Base-by-base conservation (phyloP, 179 eudicot genomes). In the Silene coronaria region DNA sequence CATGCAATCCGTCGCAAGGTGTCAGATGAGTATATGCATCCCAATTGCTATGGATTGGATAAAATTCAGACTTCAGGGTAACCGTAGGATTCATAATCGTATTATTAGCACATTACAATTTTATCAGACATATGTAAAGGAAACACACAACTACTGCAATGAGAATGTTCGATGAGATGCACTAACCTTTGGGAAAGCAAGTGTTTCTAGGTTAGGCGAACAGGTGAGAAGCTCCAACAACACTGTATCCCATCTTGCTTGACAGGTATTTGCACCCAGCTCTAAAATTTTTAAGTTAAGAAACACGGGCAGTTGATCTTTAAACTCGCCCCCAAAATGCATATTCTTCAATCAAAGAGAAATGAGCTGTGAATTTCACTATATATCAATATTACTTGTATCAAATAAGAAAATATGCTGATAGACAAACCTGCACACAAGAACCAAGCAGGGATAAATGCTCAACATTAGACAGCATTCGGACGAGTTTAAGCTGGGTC, bases 161-260 rank as follows among this genome's bases (percentile, higher is more conserved):
- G 32, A 28, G 32, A 28, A 28, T 28, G 32, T 28, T 28, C 32
- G 32, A 28, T 28, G 32, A 28, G 32, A 28, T 5, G 65, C 19
- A 72, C 34, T 46, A 46, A 69, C 73, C 73, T 69, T 13, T 12
- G 59, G n/a, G 19, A 69, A 69, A 69, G 34, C 19, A 46, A 69
- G 59, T 46, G 58, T 45, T 69, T 69, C 59, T 24, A 69, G 16
- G 59, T 12, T 11, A 69, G 73, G 73, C 16, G 73, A 69, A 24
- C 59, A 69, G 27, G 4, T 69, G 24, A 69, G 59, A 69, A 69
- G 2, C n/a, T 23, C 59, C 22, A 22, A 45, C 72, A 69, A n/a
- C 19, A 45, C 72, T 45, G 5, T 46, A 69, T 45, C 73, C 58
- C 73, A 69, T 69, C 38, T 64, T 2, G 30, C 28, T 9, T 22